phyloP scores from a whole-genome alignment of 768 basidiomycete genomes.

The Boletus huronensis region DNA sequence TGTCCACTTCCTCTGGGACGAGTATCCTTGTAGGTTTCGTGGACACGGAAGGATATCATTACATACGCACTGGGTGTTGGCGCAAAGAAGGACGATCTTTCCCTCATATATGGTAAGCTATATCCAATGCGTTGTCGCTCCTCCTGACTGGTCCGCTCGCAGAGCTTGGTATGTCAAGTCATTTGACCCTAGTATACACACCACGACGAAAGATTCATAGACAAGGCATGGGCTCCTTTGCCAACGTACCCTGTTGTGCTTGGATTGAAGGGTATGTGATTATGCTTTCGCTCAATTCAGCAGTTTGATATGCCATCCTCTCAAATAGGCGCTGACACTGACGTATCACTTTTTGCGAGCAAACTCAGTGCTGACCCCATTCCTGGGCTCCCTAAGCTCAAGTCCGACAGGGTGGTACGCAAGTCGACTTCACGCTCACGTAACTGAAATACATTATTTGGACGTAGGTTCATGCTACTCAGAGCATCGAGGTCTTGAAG shows the following conservation, averaged over 20 bases:
- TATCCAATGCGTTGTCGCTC: neutral
- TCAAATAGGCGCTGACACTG: constrained; percentile 49
- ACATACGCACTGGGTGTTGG: constrained; percentile 80
- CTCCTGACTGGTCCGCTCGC: neutral
- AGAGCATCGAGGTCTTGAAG: constrained; percentile 76
- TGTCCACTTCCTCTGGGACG: neutral
- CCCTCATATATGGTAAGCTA: constrained; percentile 65
- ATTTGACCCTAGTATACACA: neutral
- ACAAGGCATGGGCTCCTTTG: constrained; percentile 67
- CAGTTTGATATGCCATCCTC: neutral
- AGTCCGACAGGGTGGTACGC: constrained; percentile 67
- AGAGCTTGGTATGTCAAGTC: constrained; percentile 49
- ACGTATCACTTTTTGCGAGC: constrained; percentile 67
- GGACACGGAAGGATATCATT: constrained; percentile 82
- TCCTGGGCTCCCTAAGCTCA: constrained; percentile 67
- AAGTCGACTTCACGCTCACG: neutral
- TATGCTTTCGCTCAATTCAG: neutral
- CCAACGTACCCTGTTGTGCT: constrained; percentile 87
- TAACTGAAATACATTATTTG: neutral
- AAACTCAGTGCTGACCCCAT: constrained; percentile 37
- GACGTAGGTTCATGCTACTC: constrained; percentile 71
- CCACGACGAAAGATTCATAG: constrained; percentile 30
- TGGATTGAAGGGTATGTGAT: constrained; percentile 53
- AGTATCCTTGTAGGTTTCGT: constrained; percentile 52
- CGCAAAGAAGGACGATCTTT: constrained; percentile 69